These are phyloP conservation scores for Fusarium caatingaense DNA, from an alignment of 2,329 filamentous ascomycete species.

Conservation along the genomic window DNA sequence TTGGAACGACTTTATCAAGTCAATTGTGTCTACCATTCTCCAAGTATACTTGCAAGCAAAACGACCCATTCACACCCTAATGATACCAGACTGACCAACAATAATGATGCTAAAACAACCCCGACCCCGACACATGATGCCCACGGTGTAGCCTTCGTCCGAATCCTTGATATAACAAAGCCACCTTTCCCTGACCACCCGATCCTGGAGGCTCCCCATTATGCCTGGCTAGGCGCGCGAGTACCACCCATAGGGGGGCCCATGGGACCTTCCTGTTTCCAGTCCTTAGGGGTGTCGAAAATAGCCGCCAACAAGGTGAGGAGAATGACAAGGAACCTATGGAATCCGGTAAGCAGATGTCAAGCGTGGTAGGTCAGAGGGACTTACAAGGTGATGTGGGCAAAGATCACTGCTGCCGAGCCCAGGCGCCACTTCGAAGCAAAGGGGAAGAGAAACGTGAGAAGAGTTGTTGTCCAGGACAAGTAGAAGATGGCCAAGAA, in stretches of 20 bases:
- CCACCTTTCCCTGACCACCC: not conserved
- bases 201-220: not conserved
- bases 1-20: slow-evolving; percentile 54
- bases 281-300: slow-evolving; percentile 26
- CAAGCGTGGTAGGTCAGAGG: not conserved
- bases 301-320: slow-evolving; percentile 33
- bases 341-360: slow-evolving; percentile 19
- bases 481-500: slow-evolving; percentile 20
- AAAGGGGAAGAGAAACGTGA: slow-evolving; percentile 4
- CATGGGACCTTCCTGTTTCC: not conserved
- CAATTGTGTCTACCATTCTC: slow-evolving; percentile 42
- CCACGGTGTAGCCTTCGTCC: not conserved
- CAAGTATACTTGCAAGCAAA: not conserved
- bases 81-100: not conserved
- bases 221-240: not conserved
- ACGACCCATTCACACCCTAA: not conserved
- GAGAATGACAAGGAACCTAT: slow-evolving; percentile 38
- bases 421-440: not conserved
- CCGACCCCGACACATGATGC: not conserved
- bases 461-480: slow-evolving; percentile 1
- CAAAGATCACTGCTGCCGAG: slow-evolving; percentile 23
- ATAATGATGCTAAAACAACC: not conserved
- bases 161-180: not conserved
- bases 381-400: slow-evolving; percentile 45
- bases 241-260: not conserved